These are phyloP conservation scores for Calonectria pteridis DNA, from an alignment of 2,329 filamentous ascomycete species.

Conservation along the genomic window DNA sequence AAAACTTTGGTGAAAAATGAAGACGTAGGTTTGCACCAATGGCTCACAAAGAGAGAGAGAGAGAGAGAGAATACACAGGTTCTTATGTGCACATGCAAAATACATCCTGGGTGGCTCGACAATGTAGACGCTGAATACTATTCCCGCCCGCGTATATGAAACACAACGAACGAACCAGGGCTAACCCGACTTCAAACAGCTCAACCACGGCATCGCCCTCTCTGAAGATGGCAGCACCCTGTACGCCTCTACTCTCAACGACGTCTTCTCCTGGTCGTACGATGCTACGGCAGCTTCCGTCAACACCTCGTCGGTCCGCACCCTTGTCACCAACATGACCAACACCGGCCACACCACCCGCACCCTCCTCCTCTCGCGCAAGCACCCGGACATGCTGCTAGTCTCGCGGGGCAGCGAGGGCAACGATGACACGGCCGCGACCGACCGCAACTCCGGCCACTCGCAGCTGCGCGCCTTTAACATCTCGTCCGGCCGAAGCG, in stretches of 20 bases:
- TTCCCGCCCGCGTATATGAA: too few species aligned
- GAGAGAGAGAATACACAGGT: not conserved
- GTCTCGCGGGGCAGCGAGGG: slow-evolving; percentile 74
- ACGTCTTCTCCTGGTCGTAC: slow-evolving; percentile 76
- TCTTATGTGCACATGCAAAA: not conserved
- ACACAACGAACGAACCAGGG: too few species aligned
- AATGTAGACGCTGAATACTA: not conserved
- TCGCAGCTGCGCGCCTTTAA: slow-evolving; percentile 76
- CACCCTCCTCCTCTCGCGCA: slow-evolving; percentile 72
- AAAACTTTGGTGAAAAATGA: slow-evolving; percentile 52
- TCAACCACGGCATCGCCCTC: slow-evolving; percentile 69
- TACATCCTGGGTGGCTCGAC: not conserved
- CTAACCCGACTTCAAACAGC: slow-evolving; percentile 46
- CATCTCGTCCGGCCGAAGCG: slow-evolving; percentile 47
- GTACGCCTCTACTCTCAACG: slow-evolving; percentile 68
- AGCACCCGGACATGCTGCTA: slow-evolving; percentile 68
- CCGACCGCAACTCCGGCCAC: slow-evolving; percentile 65
- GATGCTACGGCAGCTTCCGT: slow-evolving; percentile 65
- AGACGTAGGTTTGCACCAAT: slow-evolving; percentile 46
- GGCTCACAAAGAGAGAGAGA: not conserved
- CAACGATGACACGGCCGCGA: slow-evolving; percentile 71
- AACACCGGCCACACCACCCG: slow-evolving; percentile 73
- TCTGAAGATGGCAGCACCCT: slow-evolving; percentile 65
- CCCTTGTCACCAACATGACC: slow-evolving; percentile 73
- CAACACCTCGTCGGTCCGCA: slow-evolving; percentile 53